Base-by-base conservation (phyloP, 2,329 filamentous ascomycete species). In the Colletotrichum gloeosporioides region DNA sequence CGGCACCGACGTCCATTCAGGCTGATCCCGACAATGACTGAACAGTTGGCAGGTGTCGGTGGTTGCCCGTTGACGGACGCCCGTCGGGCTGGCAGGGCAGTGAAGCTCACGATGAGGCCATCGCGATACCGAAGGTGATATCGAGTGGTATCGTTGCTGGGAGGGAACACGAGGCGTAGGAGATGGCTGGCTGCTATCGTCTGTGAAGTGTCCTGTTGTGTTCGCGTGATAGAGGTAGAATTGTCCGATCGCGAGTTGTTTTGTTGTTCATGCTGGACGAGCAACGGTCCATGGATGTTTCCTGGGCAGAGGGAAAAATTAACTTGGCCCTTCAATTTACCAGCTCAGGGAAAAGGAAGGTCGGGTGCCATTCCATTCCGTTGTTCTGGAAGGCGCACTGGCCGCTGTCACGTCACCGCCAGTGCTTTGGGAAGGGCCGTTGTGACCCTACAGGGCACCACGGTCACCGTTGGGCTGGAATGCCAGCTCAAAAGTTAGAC, bases 341-440 rank as follows among this genome's bases (percentile, higher is more conserved):
- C 57, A 22, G 44, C 44, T 53, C 70, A 65, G 73, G 70, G 65
- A 75, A 36, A 44, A 12, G 61, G 61, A 53, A 53, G 44, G 44
- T 53, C 44, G 44, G 44, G 6, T 53, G 44, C n/a, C 44, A 53
- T 53, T 53, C 44, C 44, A 53, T 71, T 62, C 31, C 59, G 31
- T 39, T 57, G 57, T 72, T 65, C 57, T 27, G 57, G 63, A 76
- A 76, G 73, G 63, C 59, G 73, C 36, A 57, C 34, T 55, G 69
- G 59, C 57, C 39, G 59, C 53, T 25, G 57, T 71, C 71, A 74
- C 71, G 71, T 74, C 71, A 73, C 36, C 8, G 32, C 72, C 67
- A 71, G 59, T 49, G 34, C n/a, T 59, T 29, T 74, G 67, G 70
- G 55, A 59, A 59, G 2, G 27, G 55, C 39, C 29, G 27, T 65